Conservation (phyloP, 805 yeast species). For the Metschnikowia amazonensis region DNA sequence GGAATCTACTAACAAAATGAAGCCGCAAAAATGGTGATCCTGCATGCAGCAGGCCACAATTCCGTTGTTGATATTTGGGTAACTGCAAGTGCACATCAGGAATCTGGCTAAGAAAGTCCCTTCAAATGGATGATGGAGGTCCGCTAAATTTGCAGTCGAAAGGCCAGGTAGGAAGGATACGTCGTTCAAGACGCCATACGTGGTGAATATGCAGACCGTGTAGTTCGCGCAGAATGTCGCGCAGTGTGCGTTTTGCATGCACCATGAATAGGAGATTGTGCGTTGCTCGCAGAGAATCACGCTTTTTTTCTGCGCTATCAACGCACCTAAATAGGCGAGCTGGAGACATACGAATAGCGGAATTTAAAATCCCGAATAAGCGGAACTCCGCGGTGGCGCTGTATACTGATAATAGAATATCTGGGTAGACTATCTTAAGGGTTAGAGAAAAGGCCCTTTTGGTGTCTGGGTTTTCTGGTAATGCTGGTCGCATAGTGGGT, state of each 20-base stretch:
- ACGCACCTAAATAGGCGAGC: conserved; percentile 3
- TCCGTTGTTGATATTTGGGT: too few species aligned
- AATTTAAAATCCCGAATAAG: neutral
- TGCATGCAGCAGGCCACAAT: too few species aligned
- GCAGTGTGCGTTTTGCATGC: conserved; percentile 1
- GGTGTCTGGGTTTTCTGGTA: too few species aligned
- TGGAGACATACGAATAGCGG: neutral
- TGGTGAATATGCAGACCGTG: neutral
- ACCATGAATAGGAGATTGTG: neutral
- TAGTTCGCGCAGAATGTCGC: conserved; percentile 1
- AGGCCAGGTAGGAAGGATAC: neutral
- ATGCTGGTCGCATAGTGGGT: too few species aligned
- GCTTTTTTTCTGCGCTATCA: neutral
- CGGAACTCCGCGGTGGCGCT: neutral
- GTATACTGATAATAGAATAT: too few species aligned
- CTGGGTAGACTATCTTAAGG: too few species aligned
- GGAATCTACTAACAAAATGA: too few species aligned
- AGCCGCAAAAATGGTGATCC: too few species aligned
- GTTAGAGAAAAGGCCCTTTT: too few species aligned
- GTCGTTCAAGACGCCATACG: neutral
- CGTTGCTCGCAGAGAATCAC: neutral
- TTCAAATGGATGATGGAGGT: too few species aligned
- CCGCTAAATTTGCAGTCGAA: neutral
- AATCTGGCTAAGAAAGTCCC: too few species aligned
- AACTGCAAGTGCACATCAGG: too few species aligned